phyloP scores from a whole-genome alignment of 2,329 filamentous ascomycete genomes.

The Waltergamsia citrina region DNA sequence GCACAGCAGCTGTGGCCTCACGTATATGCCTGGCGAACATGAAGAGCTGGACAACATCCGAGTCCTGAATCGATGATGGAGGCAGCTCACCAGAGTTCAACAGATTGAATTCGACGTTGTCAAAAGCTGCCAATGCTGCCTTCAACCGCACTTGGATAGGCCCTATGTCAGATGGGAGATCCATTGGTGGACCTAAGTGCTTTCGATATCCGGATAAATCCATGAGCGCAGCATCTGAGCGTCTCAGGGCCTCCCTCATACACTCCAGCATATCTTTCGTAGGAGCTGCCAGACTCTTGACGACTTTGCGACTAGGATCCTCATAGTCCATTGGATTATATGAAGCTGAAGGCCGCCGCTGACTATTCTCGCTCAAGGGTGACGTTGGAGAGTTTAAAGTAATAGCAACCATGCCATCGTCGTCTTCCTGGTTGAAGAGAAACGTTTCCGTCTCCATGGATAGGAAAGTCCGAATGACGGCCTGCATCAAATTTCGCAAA shows the following conservation, averaged over 20 bases:
- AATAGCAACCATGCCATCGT: constrained; percentile 7
- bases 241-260: constrained; percentile 32
- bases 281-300: constrained; percentile 28
- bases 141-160: constrained; percentile 28
- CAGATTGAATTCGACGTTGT: constrained; percentile 34
- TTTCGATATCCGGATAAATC: constrained; percentile 39
- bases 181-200: constrained; percentile 31
- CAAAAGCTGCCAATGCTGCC: constrained; percentile 33
- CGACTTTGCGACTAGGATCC: constrained; percentile 13
- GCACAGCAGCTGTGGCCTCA: constrained; percentile 37
- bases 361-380: background rate
- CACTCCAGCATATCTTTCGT: constrained; percentile 34
- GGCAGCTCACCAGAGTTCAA: constrained; percentile 33
- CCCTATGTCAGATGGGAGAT: constrained; percentile 30
- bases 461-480: constrained; percentile 41
- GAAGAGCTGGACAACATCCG: constrained; percentile 42
- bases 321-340: constrained; percentile 6
- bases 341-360: background rate
- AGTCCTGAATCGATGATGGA: constrained; percentile 33
- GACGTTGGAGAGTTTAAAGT: background rate
- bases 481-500: constrained; percentile 45
- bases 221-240: constrained; percentile 44
- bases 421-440: constrained; percentile 27
- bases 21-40: constrained; percentile 45
- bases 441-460: constrained; percentile 39